These are phyloP conservation scores for Xylaria sp. DNA, from an alignment of 2,329 filamentous ascomycete genomes.

Conservation along the genomic window DNA sequence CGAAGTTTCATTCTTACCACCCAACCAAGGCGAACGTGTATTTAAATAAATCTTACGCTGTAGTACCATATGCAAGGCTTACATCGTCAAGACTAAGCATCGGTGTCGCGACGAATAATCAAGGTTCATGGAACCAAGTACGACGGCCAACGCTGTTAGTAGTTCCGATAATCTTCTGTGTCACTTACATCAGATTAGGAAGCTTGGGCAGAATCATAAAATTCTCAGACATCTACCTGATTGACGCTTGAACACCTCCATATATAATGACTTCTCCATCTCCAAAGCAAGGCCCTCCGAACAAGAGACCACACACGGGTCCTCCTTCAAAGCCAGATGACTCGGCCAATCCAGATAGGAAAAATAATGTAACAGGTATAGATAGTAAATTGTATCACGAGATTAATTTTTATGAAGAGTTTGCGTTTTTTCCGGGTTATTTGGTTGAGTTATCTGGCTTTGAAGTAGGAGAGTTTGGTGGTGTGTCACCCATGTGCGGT, in stretches of 20 bases:
- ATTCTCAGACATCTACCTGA: too few relatives aligned
- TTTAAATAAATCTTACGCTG: conserved; percentile 10
- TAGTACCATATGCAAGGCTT: conserved; percentile 19
- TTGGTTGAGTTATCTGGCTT: too few relatives aligned
- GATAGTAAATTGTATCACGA: too few relatives aligned
- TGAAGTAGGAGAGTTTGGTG: too few relatives aligned
- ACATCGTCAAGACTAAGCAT: conserved; percentile 6
- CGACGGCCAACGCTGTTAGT: background rate
- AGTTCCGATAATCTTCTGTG: background rate
- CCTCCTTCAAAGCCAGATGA: too few relatives aligned
- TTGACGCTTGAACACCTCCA: background rate
- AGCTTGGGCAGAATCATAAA: background rate
- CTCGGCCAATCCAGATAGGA: too few relatives aligned
- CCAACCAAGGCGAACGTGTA: conserved; percentile 1
- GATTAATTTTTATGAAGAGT: too few relatives aligned
- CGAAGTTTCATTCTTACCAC: conserved; percentile 12
- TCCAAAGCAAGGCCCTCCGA: too few relatives aligned
- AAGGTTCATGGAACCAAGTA: background rate
- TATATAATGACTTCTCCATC: background rate
- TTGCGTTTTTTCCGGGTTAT: too few relatives aligned
- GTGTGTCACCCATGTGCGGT: too few relatives aligned
- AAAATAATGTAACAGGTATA: too few relatives aligned
- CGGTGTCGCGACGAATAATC: background rate
- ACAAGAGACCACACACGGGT: too few relatives aligned
- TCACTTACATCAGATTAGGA: background rate